Evolutionary conservation across 2,329 filamentous ascomycete genomes (phyloP).

Genomic region (Colletotrichum sp.): DNA sequence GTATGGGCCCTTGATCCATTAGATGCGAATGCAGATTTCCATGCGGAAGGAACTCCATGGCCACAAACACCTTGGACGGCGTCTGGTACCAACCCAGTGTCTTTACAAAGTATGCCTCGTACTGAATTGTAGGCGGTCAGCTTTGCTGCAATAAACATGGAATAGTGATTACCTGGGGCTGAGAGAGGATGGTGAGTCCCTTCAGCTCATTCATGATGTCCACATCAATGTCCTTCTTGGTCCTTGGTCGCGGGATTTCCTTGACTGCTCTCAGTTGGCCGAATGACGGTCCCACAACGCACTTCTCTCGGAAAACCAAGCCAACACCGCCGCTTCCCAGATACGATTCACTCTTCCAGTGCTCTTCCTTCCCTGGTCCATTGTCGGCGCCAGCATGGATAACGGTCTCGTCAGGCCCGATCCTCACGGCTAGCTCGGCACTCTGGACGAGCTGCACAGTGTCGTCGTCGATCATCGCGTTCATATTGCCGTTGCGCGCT

Average conservation of each 20-base stretch:
- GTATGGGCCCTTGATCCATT: neutral
- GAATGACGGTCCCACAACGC: neutral
- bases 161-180: neutral
- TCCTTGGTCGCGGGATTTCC: neutral
- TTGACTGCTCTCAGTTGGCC: neutral
- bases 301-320: neutral
- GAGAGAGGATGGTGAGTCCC: neutral
- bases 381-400: neutral
- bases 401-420: neutral
- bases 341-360: neutral
- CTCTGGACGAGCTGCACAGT: neutral
- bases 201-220: neutral
- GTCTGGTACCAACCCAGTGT: neutral
- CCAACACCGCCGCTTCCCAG: neutral
- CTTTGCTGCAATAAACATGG: neutral
- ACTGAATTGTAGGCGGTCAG: neutral
- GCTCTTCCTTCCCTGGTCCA: neutral
- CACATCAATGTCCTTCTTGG: neutral
- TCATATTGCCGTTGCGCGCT: neutral
- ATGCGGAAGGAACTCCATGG: neutral
- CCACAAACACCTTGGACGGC: neutral
- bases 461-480: neutral
- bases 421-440: neutral
- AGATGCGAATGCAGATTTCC: neutral
- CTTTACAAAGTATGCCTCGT: neutral